phyloP scores from a whole-genome alignment of 164 flowering plant species.

The Piper betle region DNA sequence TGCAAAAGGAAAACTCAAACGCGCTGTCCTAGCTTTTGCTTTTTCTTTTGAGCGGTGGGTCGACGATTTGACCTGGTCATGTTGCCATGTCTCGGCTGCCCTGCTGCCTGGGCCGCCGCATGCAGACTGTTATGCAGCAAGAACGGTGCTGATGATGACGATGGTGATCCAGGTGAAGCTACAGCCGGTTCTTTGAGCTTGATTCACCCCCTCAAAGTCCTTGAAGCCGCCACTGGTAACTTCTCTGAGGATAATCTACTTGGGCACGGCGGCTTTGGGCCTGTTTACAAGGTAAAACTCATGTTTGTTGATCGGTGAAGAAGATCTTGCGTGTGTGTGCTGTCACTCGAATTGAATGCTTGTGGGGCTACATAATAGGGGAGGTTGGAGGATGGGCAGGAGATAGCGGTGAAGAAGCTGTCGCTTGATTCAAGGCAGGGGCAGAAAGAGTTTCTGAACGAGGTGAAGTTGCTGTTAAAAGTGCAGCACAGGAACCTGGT shows the following conservation, averaged over 20 bases:
- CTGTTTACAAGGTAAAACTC: conserved; percentile 57
- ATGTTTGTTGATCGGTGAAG: no score
- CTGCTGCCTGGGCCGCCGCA: neutral
- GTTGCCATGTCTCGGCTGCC: neutral
- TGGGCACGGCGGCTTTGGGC: conserved; percentile 84
- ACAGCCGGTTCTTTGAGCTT: conserved; percentile 15
- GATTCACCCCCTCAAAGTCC: conserved; percentile 38
- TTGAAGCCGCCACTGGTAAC: conserved; percentile 58
- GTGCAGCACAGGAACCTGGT: conserved; percentile 19
- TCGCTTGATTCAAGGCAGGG: conserved; percentile 13
- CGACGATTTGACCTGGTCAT: neutral
- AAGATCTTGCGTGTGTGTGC: neutral
- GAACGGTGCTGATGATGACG: neutral
- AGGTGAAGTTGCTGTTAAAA: conserved; percentile 11
- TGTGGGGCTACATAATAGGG: conserved; percentile 4
- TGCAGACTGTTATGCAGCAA: neutral
- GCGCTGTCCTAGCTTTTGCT: no score
- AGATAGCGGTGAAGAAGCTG: conserved; percentile 19
- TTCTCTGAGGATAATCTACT: conserved; percentile 66
- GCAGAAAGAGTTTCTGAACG: conserved; percentile 14
- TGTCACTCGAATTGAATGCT: neutral
- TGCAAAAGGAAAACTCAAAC: no score
- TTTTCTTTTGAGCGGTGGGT: no score
- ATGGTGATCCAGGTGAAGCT: conserved; percentile 1
- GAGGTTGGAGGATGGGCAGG: conserved; percentile 11